These are phyloP conservation scores for Paramecium biaurelia DNA, from an alignment of 73 alveolate genomes.

Conservation along the genomic window DNA sequence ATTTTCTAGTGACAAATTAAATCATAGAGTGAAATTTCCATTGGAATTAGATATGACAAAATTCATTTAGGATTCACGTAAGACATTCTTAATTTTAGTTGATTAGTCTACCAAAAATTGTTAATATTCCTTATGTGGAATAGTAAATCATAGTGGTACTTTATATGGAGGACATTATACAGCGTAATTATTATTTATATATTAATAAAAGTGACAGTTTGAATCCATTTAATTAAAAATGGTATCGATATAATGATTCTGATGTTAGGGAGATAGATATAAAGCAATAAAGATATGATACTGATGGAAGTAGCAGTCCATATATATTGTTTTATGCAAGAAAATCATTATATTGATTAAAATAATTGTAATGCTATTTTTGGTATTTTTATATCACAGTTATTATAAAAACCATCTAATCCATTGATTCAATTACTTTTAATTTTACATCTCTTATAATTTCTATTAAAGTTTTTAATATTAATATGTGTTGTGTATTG, in stretches of 20 bases:
- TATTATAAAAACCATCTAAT: neutral
- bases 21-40: constrained; percentile 51
- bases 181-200: constrained; percentile 50
- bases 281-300: constrained; percentile 5
- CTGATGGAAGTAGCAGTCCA: constrained; percentile 60
- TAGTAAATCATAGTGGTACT: constrained; percentile 64
- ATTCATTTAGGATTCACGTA: constrained; percentile 43
- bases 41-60: constrained; percentile 44
- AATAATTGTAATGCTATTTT: neutral
- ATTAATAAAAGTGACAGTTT: constrained; percentile 20
- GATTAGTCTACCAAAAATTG: constrained; percentile 15
- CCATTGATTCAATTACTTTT: neutral
- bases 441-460: neutral
- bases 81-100: neutral
- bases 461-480: neutral
- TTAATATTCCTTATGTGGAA: constrained; percentile 42
- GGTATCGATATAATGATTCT: constrained; percentile 63
- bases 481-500: neutral
- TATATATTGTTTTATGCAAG: constrained; percentile 43
- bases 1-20: constrained; percentile 31
- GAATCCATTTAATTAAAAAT: constrained; percentile 53
- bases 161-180: constrained; percentile 64
- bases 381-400: neutral
- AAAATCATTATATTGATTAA: neutral
- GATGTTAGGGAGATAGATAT: constrained; percentile 46